Evolutionary conservation across 2,329 filamentous ascomycete species (phyloP).

Genomic region (Cercospora sojina): DNA sequence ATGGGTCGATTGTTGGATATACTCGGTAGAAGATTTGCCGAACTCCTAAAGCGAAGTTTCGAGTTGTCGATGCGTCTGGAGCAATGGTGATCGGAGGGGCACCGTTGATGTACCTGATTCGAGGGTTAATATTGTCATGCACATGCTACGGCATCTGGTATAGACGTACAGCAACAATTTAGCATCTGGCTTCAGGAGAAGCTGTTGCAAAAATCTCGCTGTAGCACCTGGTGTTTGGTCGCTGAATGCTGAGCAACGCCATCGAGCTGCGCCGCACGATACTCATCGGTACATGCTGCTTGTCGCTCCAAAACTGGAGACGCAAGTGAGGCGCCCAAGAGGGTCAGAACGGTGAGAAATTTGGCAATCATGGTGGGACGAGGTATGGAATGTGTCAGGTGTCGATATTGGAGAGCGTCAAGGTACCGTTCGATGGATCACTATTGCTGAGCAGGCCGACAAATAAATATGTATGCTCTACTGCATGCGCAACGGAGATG

Average conservation of each 20-base stretch:
- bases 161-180: background rate
- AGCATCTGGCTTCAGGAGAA: background rate
- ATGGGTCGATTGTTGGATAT: background rate
- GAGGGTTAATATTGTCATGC: background rate
- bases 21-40: background rate
- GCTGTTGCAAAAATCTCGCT: background rate
- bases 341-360: background rate
- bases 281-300: background rate
- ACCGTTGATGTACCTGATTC: background rate
- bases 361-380: background rate
- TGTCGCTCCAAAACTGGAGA: background rate
- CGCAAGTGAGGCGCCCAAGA: background rate
- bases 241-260: background rate
- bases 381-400: background rate
- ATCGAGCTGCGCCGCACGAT: background rate
- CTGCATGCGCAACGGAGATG: background rate
- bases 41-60: background rate
- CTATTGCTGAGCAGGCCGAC: background rate
- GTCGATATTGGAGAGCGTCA: background rate
- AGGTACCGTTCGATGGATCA: background rate
- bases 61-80: background rate
- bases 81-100: background rate
- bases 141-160: background rate
- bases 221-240: background rate
- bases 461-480: background rate